A percentile compares a stretch with the other conserved stretches of the same genome.
Conservation (phyloP, 2,329 filamentous ascomycete species). For the Fusarium sp. region DNA sequence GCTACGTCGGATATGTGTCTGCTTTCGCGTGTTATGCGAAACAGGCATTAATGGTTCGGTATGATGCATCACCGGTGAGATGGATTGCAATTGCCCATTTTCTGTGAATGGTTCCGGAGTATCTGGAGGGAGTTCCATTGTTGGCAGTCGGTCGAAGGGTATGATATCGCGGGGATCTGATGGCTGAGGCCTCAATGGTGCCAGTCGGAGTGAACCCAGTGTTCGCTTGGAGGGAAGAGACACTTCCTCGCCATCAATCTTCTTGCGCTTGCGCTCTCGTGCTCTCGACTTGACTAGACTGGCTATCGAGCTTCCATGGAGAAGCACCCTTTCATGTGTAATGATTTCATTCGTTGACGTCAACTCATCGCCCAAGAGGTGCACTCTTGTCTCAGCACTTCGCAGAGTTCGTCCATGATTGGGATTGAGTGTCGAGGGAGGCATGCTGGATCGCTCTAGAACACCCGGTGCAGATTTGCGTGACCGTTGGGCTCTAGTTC, state of each 20-base stretch:
- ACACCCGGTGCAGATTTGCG: conserved; percentile 54
- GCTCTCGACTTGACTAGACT: conserved; percentile 61
- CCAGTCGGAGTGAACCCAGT: conserved; percentile 37
- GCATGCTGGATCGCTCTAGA: conserved; percentile 43
- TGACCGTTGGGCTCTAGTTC: conserved; percentile 44
- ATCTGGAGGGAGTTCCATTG: conserved; percentile 28
- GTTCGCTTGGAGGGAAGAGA: conserved; percentile 30
- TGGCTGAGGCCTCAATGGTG: conserved; percentile 44
- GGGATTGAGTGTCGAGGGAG: conserved; percentile 49
- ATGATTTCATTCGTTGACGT: not conserved
- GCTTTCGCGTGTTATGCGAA: conserved; percentile 45
- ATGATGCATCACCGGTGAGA: conserved; percentile 18
- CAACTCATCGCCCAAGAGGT: not conserved
- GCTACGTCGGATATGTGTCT: not conserved
- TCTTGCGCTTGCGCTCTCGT: conserved; percentile 58
- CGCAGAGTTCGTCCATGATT: conserved; percentile 47
- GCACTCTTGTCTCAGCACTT: conserved; percentile 22
- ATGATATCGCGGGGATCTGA: conserved; percentile 14
- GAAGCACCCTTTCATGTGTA: conserved; percentile 14
- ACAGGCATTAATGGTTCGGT: conserved; percentile 42
- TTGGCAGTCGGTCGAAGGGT: conserved; percentile 33
- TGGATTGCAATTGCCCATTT: conserved; percentile 31
- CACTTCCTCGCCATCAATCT: conserved; percentile 53
- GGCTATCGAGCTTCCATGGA: conserved; percentile 55
- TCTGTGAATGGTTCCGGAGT: conserved; percentile 21